Conservation (phyloP, 331 rosid species). For the Ulmus americana region DNA sequence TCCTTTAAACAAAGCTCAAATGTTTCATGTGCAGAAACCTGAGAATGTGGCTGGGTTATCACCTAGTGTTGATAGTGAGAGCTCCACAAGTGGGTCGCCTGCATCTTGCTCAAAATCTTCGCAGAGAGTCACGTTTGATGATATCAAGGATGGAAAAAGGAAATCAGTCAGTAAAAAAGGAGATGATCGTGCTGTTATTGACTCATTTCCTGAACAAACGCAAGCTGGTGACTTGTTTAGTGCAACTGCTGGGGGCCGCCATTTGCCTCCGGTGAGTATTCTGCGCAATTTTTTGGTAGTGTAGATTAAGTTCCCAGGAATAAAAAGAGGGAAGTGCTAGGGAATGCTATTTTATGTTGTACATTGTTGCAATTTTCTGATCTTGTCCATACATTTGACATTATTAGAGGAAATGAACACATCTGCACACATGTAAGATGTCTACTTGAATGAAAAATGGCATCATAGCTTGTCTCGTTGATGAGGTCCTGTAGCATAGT, state of each 20-base stretch:
- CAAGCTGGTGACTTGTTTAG: constrained; percentile 86
- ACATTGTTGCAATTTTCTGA: too few relatives aligned
- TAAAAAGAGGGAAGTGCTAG: too few relatives aligned
- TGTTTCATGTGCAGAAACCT: constrained; percentile 54
- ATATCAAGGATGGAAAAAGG: constrained; percentile 54
- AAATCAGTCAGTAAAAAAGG: constrained; percentile 58
- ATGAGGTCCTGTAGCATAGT: too few relatives aligned
- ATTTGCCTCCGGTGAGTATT: constrained; percentile 53
- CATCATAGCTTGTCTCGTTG: too few relatives aligned
- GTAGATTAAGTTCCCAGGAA: too few relatives aligned
- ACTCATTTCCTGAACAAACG: constrained; percentile 56
- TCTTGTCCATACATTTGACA: too few relatives aligned
- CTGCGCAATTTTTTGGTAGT: too few relatives aligned
- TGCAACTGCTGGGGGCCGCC: constrained; percentile 42
- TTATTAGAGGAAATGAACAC: too few relatives aligned
- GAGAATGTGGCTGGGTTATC: constrained; percentile 47
- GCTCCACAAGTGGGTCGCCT: constrained; percentile 59
- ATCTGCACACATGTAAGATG: too few relatives aligned
- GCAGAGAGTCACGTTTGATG: constrained; percentile 41
- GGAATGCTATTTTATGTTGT: too few relatives aligned
- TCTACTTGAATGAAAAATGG: too few relatives aligned
- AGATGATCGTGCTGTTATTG: constrained; percentile 40
- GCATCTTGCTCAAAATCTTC: constrained; percentile 47
- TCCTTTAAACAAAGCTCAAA: constrained; percentile 7
- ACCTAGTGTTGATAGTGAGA: constrained; percentile 50